phyloP scores from a whole-genome alignment of 2,329 filamentous ascomycete species.

The Keithomyces neogunnii region DNA sequence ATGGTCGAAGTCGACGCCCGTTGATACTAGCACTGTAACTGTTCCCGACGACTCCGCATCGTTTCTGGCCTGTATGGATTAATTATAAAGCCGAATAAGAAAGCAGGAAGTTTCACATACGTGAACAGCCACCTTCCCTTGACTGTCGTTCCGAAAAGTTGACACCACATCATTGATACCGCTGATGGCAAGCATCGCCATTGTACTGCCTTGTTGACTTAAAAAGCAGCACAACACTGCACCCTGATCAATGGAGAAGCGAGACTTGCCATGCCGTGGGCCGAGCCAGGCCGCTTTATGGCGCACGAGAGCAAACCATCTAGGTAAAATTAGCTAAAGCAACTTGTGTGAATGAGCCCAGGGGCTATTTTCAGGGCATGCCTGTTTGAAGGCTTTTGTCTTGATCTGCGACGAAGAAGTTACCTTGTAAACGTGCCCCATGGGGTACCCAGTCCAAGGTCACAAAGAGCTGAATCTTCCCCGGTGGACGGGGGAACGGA shows the following conservation, averaged over 20 bases:
- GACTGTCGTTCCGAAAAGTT: conserved; percentile 54
- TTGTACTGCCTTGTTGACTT: conserved; percentile 58
- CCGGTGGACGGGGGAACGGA: conserved; percentile 47
- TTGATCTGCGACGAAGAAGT: no score
- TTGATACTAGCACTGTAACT: conserved; percentile 59
- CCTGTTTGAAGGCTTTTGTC: no score
- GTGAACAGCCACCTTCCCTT: conserved; percentile 60
- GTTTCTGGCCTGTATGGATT: conserved; percentile 44
- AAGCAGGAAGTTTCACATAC: conserved; percentile 32
- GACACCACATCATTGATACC: conserved; percentile 63
- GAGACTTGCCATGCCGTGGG: conserved; percentile 68
- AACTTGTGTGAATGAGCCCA: no score
- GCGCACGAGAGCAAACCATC: conserved; percentile 77
- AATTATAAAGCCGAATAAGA: conserved; percentile 7
- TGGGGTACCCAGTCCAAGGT: conserved; percentile 54
- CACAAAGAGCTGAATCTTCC: conserved; percentile 47
- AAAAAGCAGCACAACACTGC: conserved; percentile 73
- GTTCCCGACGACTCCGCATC: conserved; percentile 50
- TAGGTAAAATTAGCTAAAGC: conserved; percentile 15
- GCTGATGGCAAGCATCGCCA: conserved; percentile 73
- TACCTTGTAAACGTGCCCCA: conserved; percentile 47
- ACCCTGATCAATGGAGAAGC: conserved; percentile 66
- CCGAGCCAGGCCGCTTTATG: conserved; percentile 79
- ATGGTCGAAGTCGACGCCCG: conserved; percentile 63
- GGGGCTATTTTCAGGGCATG: no score